Percentiles rank a stretch among this genome's conserved stretches.
phyloP scores from a whole-genome alignment of 176 grass and related monocot genomes.

The Pharus latifolius region DNA sequence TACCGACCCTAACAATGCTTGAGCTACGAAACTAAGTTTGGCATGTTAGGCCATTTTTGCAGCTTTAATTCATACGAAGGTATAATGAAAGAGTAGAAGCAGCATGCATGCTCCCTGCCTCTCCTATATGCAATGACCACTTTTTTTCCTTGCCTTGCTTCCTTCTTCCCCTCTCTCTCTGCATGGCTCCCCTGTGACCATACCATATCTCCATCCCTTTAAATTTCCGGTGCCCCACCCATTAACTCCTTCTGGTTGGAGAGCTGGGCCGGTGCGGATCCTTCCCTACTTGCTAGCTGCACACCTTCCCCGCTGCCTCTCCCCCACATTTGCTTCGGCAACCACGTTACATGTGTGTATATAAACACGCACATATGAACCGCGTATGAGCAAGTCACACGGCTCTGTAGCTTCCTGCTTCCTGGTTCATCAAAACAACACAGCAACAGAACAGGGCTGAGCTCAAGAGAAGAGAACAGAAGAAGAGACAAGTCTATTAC shows the following conservation, averaged over 20 bases:
- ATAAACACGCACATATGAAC: background rate
- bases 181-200: no score
- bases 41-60: no score
- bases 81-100: no score
- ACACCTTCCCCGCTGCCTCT: background rate
- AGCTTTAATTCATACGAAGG: no score
- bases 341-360: background rate
- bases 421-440: background rate
- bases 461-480: background rate
- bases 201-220: background rate
- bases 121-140: no score
- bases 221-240: background rate
- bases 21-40: no score
- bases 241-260: constrained; percentile 20
- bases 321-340: background rate
- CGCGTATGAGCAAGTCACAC: background rate
- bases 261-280: background rate
- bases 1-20: no score
- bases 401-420: background rate
- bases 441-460: background rate
- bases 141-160: no score
- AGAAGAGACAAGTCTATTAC: background rate
- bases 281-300: background rate
- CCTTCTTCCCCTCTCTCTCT: no score
- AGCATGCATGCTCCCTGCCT: no score